phyloP scores from a whole-genome alignment of 208 protist genomes.

The Histomonas meleagridis region DNA sequence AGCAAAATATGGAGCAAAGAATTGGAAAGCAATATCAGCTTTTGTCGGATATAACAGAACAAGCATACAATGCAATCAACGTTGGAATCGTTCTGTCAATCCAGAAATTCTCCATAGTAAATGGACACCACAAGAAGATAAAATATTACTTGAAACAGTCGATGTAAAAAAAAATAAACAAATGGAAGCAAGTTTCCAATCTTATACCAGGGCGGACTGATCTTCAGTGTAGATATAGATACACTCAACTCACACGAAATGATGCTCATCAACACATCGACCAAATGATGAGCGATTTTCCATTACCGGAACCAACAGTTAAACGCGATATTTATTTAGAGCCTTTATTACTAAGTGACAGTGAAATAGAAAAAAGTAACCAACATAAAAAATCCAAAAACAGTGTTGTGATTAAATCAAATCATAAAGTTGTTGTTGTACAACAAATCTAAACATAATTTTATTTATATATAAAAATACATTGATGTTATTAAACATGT shows the following conservation, averaged over 20 bases:
- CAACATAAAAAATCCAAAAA: too few species aligned
- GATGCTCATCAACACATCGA: too few species aligned
- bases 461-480: too few species aligned
- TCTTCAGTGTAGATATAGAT: constrained; percentile 9
- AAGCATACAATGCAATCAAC: neutral
- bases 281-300: too few species aligned
- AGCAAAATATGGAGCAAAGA: neutral
- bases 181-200: neutral
- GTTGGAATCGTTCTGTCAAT: neutral
- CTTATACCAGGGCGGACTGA: neutral
- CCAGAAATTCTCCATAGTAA: neutral
- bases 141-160: neutral
- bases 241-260: neutral
- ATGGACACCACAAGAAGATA: neutral
- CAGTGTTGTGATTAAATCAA: too few species aligned
- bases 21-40: neutral
- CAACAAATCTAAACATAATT: too few species aligned
- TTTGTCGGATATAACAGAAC: constrained; percentile 26
- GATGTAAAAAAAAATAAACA: neutral
- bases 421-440: too few species aligned
- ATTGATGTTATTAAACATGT: too few species aligned
- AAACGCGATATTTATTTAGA: too few species aligned
- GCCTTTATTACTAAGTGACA: too few species aligned
- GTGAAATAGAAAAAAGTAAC: too few species aligned
- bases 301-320: too few species aligned